phyloP scores from a whole-genome alignment of 441 rosid genomes.

The Hura crepitans region DNA sequence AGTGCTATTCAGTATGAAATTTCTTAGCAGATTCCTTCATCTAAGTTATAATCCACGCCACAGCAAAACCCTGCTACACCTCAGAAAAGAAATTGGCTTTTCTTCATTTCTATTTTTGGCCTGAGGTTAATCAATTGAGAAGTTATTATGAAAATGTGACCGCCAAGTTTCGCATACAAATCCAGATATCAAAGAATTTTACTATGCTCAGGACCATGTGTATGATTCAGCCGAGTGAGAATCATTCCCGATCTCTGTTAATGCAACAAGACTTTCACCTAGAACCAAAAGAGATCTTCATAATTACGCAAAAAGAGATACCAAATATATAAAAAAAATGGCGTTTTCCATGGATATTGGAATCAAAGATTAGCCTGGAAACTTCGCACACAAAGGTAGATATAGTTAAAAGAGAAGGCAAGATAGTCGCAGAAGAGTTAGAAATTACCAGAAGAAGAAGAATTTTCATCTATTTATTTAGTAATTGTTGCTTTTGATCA shows the following conservation, averaged over 20 bases:
- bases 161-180: slow-evolving; percentile 15
- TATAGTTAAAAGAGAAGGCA: background rate
- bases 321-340: background rate
- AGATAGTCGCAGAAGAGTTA: slow-evolving; percentile 3
- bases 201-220: background rate
- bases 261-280: background rate
- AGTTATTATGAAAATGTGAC: background rate
- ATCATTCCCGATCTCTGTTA: background rate
- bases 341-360: background rate
- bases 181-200: slow-evolving; percentile 8
- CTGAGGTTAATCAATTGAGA: background rate
- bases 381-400: slow-evolving; percentile 1
- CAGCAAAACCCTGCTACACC: background rate
- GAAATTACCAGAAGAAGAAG: slow-evolving; percentile 6
- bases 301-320: background rate
- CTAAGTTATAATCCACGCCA: background rate
- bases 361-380: background rate
- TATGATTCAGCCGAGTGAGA: background rate
- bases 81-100: background rate
- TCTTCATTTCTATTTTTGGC: background rate
- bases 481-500: background rate
- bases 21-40: slow-evolving; percentile 16
- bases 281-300: background rate
- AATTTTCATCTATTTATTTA: background rate
- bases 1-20: slow-evolving; percentile 13